Conservation (phyloP, 2,329 filamentous ascomycete species). For the Onygenales sp. region DNA sequence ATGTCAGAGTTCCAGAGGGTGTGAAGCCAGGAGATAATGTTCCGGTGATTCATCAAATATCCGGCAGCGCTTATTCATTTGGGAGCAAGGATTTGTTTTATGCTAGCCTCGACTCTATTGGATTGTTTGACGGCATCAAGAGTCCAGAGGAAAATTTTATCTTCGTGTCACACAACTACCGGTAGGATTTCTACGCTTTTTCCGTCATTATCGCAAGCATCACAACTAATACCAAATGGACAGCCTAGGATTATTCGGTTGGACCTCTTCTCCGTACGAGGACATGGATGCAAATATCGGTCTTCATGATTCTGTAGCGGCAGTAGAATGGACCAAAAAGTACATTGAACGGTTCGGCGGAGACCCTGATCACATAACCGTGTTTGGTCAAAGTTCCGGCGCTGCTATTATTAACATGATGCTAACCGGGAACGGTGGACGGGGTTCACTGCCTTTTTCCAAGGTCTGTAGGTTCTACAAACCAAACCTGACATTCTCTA, state of each 20-base stretch:
- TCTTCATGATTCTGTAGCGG: constrained; percentile 2
- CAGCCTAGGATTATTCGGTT: constrained; percentile 1
- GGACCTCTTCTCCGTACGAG: background rate
- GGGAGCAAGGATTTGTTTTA: constrained; percentile 1
- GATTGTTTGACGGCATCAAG: constrained; percentile 4
- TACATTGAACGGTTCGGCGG: constrained; percentile 41
- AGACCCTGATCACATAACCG: constrained; percentile 37
- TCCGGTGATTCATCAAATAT: constrained; percentile 7
- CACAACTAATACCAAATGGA: background rate
- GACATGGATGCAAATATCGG: constrained; percentile 4
- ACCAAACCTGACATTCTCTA: background rate
- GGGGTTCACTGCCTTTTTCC: background rate
- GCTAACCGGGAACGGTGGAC: constrained; percentile 22
- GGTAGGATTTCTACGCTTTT: background rate
- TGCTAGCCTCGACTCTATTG: background rate
- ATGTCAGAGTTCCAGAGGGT: constrained; percentile 7
- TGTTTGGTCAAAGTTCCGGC: constrained; percentile 41
- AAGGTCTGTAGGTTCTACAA: background rate
- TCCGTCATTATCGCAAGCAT: background rate
- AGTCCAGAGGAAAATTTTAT: background rate
- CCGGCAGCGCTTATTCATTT: constrained; percentile 3
- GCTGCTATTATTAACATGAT: constrained; percentile 48
- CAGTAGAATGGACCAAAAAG: constrained; percentile 32
- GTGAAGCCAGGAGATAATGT: background rate
- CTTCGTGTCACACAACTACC: constrained; percentile 5